A percentile compares a stretch with the other conserved stretches of the same genome.
Conservation (phyloP, 2,329 filamentous ascomycete genomes). For the Hypoxylon sp. region DNA sequence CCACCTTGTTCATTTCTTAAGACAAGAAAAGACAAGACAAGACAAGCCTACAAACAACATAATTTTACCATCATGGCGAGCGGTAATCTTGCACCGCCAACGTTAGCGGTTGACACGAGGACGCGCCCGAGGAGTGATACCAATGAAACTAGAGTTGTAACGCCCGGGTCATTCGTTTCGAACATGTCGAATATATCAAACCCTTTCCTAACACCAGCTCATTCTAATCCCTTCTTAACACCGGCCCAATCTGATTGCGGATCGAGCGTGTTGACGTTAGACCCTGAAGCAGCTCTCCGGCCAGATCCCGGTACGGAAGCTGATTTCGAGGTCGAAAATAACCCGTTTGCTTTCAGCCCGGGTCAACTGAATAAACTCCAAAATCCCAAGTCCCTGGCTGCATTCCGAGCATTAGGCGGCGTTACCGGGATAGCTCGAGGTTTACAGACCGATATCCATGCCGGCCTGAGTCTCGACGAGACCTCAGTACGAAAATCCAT, state of each 20-base stretch:
- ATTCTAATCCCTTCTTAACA: slow-evolving; percentile 51
- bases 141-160: slow-evolving; percentile 51
- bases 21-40: background rate
- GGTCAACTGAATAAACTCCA: slow-evolving; percentile 81
- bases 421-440: slow-evolving; percentile 78
- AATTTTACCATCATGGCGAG: slow-evolving; percentile 44
- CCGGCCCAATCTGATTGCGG: slow-evolving; percentile 53
- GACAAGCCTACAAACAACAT: background rate
- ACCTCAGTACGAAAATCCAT: slow-evolving; percentile 54
- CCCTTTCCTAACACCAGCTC: slow-evolving; percentile 53
- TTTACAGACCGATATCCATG: slow-evolving; percentile 72
- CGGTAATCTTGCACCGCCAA: slow-evolving; percentile 51
- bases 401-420: slow-evolving; percentile 80
- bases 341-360: slow-evolving; percentile 80
- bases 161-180: slow-evolving; percentile 52
- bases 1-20: background rate
- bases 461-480: slow-evolving; percentile 80
- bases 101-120: slow-evolving; percentile 50
- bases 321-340: slow-evolving; percentile 77
- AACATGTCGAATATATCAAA: slow-evolving; percentile 53
- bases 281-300: slow-evolving; percentile 67
- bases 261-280: slow-evolving; percentile 49
- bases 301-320: slow-evolving; percentile 79
- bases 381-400: slow-evolving; percentile 80
- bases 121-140: slow-evolving; percentile 50